These are phyloP conservation scores for Leishmania major DNA, from an alignment of 208 protist genomes.

Conservation along the genomic window DNA sequence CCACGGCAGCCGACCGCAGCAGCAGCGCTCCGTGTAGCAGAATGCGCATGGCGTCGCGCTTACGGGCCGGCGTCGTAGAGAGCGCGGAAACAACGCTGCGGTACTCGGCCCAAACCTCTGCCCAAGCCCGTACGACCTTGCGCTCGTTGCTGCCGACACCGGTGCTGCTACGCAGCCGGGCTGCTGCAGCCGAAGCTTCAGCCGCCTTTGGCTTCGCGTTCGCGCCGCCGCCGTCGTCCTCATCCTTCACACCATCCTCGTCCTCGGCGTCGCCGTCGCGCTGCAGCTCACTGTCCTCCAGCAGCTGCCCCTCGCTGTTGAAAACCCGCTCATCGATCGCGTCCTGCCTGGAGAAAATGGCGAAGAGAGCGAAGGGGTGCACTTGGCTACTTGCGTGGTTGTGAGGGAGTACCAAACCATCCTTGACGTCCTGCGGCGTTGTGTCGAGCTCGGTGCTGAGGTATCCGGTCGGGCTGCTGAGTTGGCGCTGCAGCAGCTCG, in stretches of 20 bases:
- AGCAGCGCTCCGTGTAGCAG: conserved; percentile 81
- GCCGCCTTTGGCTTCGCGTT: neutral
- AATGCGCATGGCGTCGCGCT: conserved; percentile 78
- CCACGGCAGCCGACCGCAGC: conserved; percentile 72
- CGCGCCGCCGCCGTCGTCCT: conserved; percentile 2
- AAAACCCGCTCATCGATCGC: conserved; percentile 47
- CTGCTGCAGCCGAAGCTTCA: conserved; percentile 8
- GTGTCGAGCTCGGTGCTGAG: conserved; percentile 78
- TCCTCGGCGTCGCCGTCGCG: neutral
- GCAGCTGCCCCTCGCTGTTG: conserved; percentile 30
- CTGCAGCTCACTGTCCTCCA: conserved; percentile 24
- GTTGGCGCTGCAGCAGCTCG: conserved; percentile 80
- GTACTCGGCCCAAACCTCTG: conserved; percentile 88
- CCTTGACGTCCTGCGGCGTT: conserved; percentile 53
- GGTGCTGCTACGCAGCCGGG: conserved; percentile 25
- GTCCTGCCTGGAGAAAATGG: conserved; percentile 78
- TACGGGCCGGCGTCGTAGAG: conserved; percentile 68
- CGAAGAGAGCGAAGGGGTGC: conserved; percentile 81
- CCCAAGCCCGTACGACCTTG: conserved; percentile 78
- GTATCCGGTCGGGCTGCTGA: conserved; percentile 78
- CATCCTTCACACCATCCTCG: neutral
- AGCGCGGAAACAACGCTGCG: conserved; percentile 55
- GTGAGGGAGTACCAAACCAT: conserved; percentile 68
- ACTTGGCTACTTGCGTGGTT: conserved; percentile 78
- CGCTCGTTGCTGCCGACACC: conserved; percentile 42